Base-by-base conservation (phyloP, 2,329 filamentous ascomycete species). In the Paraphoma chrysanthemicola region DNA sequence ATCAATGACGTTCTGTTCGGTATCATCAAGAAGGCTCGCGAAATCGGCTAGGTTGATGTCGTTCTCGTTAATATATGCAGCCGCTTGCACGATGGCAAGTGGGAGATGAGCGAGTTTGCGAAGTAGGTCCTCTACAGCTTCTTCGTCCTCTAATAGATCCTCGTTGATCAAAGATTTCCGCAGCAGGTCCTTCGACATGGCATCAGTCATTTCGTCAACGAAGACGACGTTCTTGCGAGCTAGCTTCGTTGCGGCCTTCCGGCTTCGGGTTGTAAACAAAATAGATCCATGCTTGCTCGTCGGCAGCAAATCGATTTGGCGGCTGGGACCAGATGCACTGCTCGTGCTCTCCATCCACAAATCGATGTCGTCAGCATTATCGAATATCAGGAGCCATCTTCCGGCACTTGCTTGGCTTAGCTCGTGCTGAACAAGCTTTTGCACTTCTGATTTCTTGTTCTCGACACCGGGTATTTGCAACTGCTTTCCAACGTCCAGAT, bases 351-450 rank as follows among this genome's bases (percentile, higher is more conserved):
- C 23, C 23, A 5, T 23, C 23, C 23, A 23, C 4, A 79, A 48
- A 1, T 71, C 55, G 3, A 47, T 46, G 51, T 82, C 76, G 48
- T 82, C 78, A 12, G 75, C 76, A 46, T 80, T 82, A 51, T 82
- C 78, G n/a, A 82, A 42, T 28, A 82, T 64, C 18, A 81, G 39
- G 1, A 82, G 64, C 80, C 78, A 81, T 1, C 54, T 57, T 1
- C 67, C 0, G 31, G 45, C 31, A 30, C 45, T 48, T 14, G 23
- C 43, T 14, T 23, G 9, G 23, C 23, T 44, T 28, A 44, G 18
- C 17, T 12, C 7, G 16, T 23, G 16, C 18, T 44, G 43, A 9
- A 17, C 9, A 10, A 29, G 3, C 4, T 18, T 44, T 29, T 41
- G 36, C 8, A 29, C 36, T 6, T 28, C 23, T 3, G 8, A n/a